Evolutionary conservation across 225 moss, liverwort and hornwort genomes (phyloP).

Genomic region (Pleurozium schreberi): DNA sequence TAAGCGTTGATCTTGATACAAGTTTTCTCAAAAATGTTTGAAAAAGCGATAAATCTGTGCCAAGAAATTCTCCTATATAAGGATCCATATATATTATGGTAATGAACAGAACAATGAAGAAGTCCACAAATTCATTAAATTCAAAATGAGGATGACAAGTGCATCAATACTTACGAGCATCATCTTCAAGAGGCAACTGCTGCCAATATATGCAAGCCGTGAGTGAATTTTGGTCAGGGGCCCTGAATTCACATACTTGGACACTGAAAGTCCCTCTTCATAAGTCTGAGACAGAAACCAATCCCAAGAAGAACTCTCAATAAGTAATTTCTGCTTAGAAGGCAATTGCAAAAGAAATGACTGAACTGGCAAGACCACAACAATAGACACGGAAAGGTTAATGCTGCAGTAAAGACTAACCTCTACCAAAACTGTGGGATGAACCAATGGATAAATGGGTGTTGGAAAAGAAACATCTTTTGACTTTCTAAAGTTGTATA

Average conservation of each 20-base stretch:
- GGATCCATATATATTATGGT: not conserved
- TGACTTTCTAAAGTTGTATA: constrained; percentile 81
- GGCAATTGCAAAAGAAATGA: not conserved
- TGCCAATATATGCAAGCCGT: constrained; percentile 82
- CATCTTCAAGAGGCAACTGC: constrained; percentile 82
- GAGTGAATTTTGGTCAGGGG: constrained; percentile 54
- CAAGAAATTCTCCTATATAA: not conserved
- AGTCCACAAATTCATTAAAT: not conserved
- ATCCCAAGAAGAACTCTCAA: not conserved
- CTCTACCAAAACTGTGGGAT: constrained; percentile 92
- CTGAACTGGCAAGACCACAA: not conserved
- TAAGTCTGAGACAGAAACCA: constrained; percentile 54
- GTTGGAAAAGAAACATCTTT: constrained; percentile 66
- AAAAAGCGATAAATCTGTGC: not conserved
- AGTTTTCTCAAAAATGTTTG: not conserved
- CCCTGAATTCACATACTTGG: constrained; percentile 66
- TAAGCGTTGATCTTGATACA: not conserved
- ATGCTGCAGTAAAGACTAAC: constrained; percentile 10
- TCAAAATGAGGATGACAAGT: not conserved
- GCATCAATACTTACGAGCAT: constrained; percentile 42
- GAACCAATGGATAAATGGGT: constrained; percentile 89
- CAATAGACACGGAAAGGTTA: not conserved
- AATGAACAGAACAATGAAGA: not conserved
- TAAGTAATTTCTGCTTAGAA: not conserved
- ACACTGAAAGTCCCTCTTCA: constrained; percentile 87